Evolutionary conservation across 345 rosid genomes (phyloP).

Genomic region (Eucalyptus sideroxylon): DNA sequence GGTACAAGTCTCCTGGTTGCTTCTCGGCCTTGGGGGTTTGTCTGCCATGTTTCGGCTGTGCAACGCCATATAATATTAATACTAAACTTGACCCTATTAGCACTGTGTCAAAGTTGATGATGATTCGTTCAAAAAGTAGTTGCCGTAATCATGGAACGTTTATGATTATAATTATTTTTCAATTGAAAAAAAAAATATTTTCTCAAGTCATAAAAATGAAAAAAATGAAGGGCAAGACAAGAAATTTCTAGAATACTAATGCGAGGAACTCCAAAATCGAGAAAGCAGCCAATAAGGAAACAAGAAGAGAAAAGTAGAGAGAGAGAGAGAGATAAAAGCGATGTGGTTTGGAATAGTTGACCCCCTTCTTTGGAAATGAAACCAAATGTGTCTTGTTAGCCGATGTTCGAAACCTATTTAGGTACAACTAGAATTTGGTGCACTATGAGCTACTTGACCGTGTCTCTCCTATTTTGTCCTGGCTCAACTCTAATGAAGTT

Average conservation of each 20-base stretch:
- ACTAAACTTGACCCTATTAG: not conserved
- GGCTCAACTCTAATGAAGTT: not conserved
- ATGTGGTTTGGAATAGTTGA: not conserved
- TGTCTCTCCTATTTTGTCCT: not conserved
- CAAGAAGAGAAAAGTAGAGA: no score
- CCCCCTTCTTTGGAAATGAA: not conserved
- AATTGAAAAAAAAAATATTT: not conserved
- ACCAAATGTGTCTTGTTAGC: not conserved
- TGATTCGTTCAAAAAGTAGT: not conserved
- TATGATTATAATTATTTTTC: not conserved
- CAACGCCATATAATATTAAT: not conserved
- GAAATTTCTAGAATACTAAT: not conserved
- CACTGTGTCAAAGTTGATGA: no score
- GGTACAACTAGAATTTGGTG: not conserved
- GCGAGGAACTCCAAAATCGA: no score
- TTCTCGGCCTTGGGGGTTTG: not conserved
- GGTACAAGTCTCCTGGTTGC: not conserved
- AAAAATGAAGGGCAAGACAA: not conserved
- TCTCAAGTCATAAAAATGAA: not conserved
- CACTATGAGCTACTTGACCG: not conserved
- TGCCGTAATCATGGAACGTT: not conserved
- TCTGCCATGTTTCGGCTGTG: not conserved
- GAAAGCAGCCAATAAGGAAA: not conserved
- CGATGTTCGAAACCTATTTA: not conserved
- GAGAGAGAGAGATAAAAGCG: not conserved